phyloP scores from a whole-genome alignment of 768 basidiomycete species.

The Leccinum longicurvipes region DNA sequence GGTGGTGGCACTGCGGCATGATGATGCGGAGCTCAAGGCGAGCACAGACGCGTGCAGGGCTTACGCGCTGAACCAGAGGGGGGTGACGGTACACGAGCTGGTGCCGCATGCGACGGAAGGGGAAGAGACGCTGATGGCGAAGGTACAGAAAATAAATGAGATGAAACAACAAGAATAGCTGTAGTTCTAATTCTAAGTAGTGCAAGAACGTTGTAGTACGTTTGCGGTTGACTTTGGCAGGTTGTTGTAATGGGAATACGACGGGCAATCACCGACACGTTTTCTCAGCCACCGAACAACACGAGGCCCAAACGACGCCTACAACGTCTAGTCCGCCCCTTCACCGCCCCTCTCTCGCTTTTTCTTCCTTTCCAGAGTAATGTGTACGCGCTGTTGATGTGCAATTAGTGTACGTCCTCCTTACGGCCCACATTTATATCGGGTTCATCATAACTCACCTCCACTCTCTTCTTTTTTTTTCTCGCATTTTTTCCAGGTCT shows the following conservation, averaged over 20 bases:
- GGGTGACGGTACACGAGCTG: slow-evolving; percentile 55
- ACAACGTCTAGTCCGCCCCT: slow-evolving; percentile 9
- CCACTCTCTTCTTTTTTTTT: background rate
- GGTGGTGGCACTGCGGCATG: slow-evolving; percentile 51
- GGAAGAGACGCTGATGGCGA: slow-evolving; percentile 48
- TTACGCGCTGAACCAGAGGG: slow-evolving; percentile 61
- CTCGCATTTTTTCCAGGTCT: slow-evolving; percentile 21
- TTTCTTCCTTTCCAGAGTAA: slow-evolving; percentile 17
- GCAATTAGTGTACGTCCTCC: slow-evolving; percentile 13
- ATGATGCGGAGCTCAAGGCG: slow-evolving; percentile 51
- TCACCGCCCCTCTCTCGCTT: background rate
- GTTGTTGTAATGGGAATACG: slow-evolving; percentile 18
- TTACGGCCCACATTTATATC: background rate
- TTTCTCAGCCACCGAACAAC: slow-evolving; percentile 35
- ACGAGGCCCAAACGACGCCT: slow-evolving; percentile 27
- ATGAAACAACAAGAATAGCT: background rate
- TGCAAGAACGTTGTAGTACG: background rate
- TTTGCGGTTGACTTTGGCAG: background rate
- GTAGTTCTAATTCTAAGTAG: no score
- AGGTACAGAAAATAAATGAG: slow-evolving; percentile 8
- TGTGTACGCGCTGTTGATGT: slow-evolving; percentile 28
- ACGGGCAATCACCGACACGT: slow-evolving; percentile 33
- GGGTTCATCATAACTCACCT: background rate
- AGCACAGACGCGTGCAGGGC: slow-evolving; percentile 66
- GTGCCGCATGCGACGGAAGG: slow-evolving; percentile 58